Evolutionary conservation across 768 basidiomycete species (phyloP).

Genomic region (Suillus cothurnatus): DNA sequence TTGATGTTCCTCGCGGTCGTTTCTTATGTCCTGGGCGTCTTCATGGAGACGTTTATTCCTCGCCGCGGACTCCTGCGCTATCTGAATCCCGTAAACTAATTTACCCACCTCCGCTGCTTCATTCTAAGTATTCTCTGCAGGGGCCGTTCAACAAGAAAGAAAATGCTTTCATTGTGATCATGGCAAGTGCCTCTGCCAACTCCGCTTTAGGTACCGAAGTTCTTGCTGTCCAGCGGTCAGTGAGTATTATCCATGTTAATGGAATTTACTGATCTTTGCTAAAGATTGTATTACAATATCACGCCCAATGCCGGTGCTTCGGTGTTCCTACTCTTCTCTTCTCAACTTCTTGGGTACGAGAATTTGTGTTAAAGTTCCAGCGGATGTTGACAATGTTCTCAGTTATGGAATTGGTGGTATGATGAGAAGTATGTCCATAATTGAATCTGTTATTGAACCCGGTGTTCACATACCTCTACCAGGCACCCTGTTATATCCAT

Average conservation of each 20-base stretch:
- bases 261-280: background rate
- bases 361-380: background rate
- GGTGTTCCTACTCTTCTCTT: slow-evolving; percentile 39
- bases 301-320: slow-evolving; percentile 47
- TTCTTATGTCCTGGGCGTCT: slow-evolving; percentile 46
- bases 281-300: slow-evolving; percentile 44
- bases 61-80: slow-evolving; percentile 42
- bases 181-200: slow-evolving; percentile 50
- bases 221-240: slow-evolving; percentile 43
- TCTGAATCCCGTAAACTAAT: slow-evolving; percentile 45
- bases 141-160: slow-evolving; percentile 57
- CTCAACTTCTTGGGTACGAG: slow-evolving; percentile 38
- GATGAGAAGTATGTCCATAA: slow-evolving; percentile 38
- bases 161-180: slow-evolving; percentile 53
- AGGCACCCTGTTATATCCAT: slow-evolving; percentile 52
- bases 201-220: slow-evolving; percentile 52
- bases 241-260: background rate
- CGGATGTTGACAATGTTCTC: background rate
- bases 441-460: background rate
- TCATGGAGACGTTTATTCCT: slow-evolving; percentile 44
- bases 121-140: slow-evolving; percentile 24
- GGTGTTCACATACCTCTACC: slow-evolving; percentile 1
- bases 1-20: slow-evolving; percentile 54
- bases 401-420: slow-evolving; percentile 44
- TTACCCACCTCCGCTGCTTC: background rate